These are phyloP conservation scores for Peziza echinospora DNA, from an alignment of 495 filamentous ascomycete genomes.

Conservation along the genomic window DNA sequence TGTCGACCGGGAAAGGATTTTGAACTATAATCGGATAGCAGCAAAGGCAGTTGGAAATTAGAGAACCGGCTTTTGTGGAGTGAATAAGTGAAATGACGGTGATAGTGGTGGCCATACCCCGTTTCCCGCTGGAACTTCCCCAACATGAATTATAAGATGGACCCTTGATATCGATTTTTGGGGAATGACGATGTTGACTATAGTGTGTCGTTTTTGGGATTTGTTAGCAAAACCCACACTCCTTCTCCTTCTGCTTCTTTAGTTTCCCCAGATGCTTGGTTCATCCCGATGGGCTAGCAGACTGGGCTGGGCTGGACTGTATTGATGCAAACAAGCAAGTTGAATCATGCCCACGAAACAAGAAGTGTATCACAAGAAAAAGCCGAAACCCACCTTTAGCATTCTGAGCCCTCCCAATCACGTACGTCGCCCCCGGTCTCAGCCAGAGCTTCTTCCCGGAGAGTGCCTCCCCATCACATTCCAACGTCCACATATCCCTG, in stretches of 20 bases:
- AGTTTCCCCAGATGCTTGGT: too few relatives aligned
- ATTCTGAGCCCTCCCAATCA: slow-evolving; percentile 38
- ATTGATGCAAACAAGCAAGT: too few relatives aligned
- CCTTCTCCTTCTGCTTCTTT: too few relatives aligned
- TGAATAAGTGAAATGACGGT: too few relatives aligned
- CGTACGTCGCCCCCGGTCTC: slow-evolving; percentile 57
- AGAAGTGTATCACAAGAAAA: too few relatives aligned
- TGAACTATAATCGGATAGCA: slow-evolving; percentile 23
- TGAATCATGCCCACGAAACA: too few relatives aligned
- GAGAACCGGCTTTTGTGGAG: background rate
- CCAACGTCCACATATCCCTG: slow-evolving; percentile 48
- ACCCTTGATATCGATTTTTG: slow-evolving; percentile 70
- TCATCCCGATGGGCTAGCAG: too few relatives aligned
- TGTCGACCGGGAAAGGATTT: slow-evolving; percentile 38
- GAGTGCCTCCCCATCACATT: slow-evolving; percentile 29
- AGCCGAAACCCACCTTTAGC: background rate
- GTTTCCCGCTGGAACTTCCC: slow-evolving; percentile 39
- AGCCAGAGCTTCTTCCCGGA: slow-evolving; percentile 56
- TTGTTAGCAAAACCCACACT: too few relatives aligned
- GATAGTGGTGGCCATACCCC: slow-evolving; percentile 41
- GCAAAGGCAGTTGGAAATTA: background rate
- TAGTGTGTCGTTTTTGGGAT: too few relatives aligned
- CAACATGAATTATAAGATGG: slow-evolving; percentile 61
- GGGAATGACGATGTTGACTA: slow-evolving; percentile 35
- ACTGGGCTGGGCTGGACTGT: too few relatives aligned